These are phyloP conservation scores for Talaromyces sp. DNA, from an alignment of 2,329 filamentous ascomycete genomes.

Conservation along the genomic window DNA sequence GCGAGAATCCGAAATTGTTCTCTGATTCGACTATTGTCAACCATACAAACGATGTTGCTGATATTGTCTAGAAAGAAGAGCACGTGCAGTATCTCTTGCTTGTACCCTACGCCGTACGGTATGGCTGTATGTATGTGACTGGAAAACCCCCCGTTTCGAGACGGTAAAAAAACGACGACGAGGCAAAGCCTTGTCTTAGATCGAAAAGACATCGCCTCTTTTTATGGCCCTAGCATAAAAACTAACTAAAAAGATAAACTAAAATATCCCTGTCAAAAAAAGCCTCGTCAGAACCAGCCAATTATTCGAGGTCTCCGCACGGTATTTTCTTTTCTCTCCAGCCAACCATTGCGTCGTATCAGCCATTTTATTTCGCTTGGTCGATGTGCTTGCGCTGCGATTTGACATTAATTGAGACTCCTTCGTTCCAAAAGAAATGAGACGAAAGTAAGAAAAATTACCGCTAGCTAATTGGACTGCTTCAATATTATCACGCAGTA, in stretches of 20 bases:
- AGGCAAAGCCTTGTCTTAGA: no score
- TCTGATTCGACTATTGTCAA: neutral
- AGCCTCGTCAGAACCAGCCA: conserved; percentile 3
- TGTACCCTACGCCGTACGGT: neutral
- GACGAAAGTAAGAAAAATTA: neutral
- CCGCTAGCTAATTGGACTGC: conserved; percentile 12
- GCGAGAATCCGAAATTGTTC: neutral
- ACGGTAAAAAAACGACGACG: neutral
- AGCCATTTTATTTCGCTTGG: conserved; percentile 7
- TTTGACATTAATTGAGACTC: neutral
- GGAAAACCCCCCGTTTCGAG: neutral
- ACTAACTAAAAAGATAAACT: neutral
- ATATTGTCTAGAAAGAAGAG: neutral
- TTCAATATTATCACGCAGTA: neutral
- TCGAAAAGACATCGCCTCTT: neutral
- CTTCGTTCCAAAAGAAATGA: neutral
- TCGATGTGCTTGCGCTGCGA: neutral
- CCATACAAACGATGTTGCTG: neutral
- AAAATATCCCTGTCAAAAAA: conserved; percentile 6
- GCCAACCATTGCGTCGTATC: conserved; percentile 11
- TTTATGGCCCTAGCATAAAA: neutral
- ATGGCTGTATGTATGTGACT: neutral
- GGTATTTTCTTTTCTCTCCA: conserved; percentile 4
- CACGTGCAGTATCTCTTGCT: neutral
- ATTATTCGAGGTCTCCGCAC: conserved; percentile 5